Evolutionary conservation across 805 yeast species (phyloP).

Genomic region (Yamadazyma phyllophila): DNA sequence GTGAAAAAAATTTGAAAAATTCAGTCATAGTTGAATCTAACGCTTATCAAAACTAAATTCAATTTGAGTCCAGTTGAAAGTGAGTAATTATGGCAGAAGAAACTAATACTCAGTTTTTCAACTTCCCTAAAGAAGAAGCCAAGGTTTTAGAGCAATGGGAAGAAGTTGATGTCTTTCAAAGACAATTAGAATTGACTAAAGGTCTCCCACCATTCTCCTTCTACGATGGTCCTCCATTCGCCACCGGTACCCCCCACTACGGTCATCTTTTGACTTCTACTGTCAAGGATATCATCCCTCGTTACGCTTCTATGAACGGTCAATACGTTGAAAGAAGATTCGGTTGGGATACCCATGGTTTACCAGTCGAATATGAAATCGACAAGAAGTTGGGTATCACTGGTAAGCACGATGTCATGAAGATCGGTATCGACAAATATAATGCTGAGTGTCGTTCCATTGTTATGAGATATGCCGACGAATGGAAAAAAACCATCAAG

Average conservation of each 20-base stretch:
- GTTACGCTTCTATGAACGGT: slow-evolving; percentile 98
- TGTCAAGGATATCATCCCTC: slow-evolving; percentile 93
- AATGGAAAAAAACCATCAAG: slow-evolving; percentile 91
- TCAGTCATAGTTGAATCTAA: slow-evolving; percentile 4
- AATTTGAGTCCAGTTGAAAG: background rate
- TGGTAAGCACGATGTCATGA: slow-evolving; percentile 92
- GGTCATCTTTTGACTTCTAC: slow-evolving; percentile 98
- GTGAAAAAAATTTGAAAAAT: slow-evolving; percentile 6
- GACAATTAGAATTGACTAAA: slow-evolving; percentile 76
- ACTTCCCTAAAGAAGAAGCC: slow-evolving; percentile 90
- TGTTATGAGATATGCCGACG: slow-evolving; percentile 95
- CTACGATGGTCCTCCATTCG: slow-evolving; percentile 99
- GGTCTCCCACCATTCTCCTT: slow-evolving; percentile 87
- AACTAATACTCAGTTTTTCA: slow-evolving; percentile 34
- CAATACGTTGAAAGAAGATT: slow-evolving; percentile 94
- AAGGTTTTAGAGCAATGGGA: slow-evolving; percentile 79
- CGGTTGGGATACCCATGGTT: slow-evolving; percentile 99
- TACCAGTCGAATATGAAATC: slow-evolving; percentile 97
- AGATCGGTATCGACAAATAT: slow-evolving; percentile 90
- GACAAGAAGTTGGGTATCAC: slow-evolving; percentile 95
- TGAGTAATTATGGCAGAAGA: slow-evolving; percentile 19
- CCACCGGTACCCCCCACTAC: slow-evolving; percentile 98
- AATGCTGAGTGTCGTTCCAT: slow-evolving; percentile 93
- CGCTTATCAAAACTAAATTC: background rate
- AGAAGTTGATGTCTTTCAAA: slow-evolving; percentile 91